Percentiles rank a stretch among this genome's conserved stretches.
phyloP scores from a whole-genome alignment of 495 filamentous ascomycete species.

The Coniosporium apollinis region DNA sequence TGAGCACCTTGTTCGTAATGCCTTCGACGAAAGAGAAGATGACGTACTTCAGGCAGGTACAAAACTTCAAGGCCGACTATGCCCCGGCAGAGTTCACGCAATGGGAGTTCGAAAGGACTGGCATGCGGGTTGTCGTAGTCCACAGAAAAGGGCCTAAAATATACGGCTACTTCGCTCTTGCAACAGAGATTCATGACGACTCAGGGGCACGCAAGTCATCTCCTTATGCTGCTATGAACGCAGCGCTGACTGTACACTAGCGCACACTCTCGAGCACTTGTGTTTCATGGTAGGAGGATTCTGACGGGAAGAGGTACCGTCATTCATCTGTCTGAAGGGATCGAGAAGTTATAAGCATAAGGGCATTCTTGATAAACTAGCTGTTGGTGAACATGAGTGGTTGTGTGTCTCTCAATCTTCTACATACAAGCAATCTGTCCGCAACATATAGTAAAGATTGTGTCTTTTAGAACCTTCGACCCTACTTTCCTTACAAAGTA shows the following conservation, averaged over 20 bases:
- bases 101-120: slow-evolving; percentile 73
- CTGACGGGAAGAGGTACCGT: no score
- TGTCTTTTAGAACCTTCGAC: no score
- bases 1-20: no score
- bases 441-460: no score
- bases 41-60: slow-evolving; percentile 59
- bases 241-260: no score
- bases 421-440: no score
- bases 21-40: no score
- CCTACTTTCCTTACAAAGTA: no score
- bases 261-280: slow-evolving; percentile 91
- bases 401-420: no score
- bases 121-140: slow-evolving; percentile 84
- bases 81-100: slow-evolving; percentile 70
- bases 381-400: no score
- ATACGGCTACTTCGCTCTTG: slow-evolving; percentile 83
- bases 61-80: slow-evolving; percentile 78
- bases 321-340: slow-evolving; percentile 27
- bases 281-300: slow-evolving; percentile 54
- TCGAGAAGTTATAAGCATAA: slow-evolving; percentile 90
- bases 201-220: slow-evolving; percentile 61
- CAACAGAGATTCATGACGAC: slow-evolving; percentile 94
- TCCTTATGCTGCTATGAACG: no score
- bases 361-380: slow-evolving; percentile 83
- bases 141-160: slow-evolving; percentile 88